Base-by-base conservation (phyloP, 441 rosid genomes). In the Viola pubescens region DNA sequence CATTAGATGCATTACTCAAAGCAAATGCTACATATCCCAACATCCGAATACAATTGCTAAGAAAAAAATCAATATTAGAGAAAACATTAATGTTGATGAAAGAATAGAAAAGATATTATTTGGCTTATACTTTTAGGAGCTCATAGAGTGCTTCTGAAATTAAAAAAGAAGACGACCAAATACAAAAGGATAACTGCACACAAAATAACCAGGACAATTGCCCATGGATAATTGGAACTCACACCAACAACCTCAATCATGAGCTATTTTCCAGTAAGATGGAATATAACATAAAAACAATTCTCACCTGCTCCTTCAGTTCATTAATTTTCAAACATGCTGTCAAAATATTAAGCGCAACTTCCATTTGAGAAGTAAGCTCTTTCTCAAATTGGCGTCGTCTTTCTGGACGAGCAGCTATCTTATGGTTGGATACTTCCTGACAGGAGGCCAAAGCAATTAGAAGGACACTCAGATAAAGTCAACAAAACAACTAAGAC, bases 341-440 rank as follows among this genome's bases (percentile, higher is more conserved):
- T 51, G 89, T 80, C 77, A 94, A 79, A 69, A 91, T 79, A 74
- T 68, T 80, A 66, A 91, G 87, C 56, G 91, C 92, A 38, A 81
- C 77, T 64, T 91, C 95, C 77, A 87, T 87, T 77, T 94, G 91
- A 63, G 89, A 78, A 68, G 90, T 84, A 68, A 94, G 86, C 76
- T 88, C 99, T 54, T 84, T 87, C 71, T 85, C 98, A 69, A 91
- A 94, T 50, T 87, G 94, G 66, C 98, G 92, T 46, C 98, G 89
- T 59, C 97, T 83, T 71, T 94, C 98, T 11, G 98, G 97, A 66
- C 95, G 99, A 73, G 99, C 98, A 37, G 99, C 96, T 70, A 94
- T 94, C 82, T 94, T 94, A 77, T 88, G 87, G 84, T 94, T 94
- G 80, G 71, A 87, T 41, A 80, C 87, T 82, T 94, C 99, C 99